phyloP scores from a whole-genome alignment of 1,139 yeast genomes.

The Geotrichum candidum region DNA sequence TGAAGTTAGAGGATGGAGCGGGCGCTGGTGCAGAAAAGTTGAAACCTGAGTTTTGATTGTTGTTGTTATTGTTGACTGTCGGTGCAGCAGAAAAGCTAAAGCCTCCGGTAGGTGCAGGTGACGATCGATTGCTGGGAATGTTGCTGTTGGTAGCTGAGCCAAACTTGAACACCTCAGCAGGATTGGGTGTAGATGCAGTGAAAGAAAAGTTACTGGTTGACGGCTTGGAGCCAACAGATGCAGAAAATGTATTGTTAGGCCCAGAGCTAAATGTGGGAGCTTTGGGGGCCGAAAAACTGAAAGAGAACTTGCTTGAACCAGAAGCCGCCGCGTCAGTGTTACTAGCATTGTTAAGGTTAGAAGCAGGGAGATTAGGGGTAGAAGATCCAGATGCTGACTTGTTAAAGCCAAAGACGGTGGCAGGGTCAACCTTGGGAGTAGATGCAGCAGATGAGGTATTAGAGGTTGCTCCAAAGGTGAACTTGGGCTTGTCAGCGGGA shows the following conservation, averaged over 20 bases:
- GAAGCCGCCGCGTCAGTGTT: background rate
- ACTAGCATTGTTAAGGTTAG: background rate
- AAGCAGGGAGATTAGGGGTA: background rate
- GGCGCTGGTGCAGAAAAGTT: slow-evolving; percentile 4
- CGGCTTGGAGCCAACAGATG: background rate
- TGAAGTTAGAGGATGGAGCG: slow-evolving; percentile 3
- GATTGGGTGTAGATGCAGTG: background rate
- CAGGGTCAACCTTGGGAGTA: slow-evolving; percentile 6
- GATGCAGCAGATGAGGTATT: background rate
- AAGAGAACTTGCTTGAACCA: background rate
- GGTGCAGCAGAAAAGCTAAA: background rate
- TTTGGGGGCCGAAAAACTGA: slow-evolving; percentile 6
- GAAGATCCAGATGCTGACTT: background rate
- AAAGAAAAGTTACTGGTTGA: background rate
- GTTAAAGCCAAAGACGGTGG: slow-evolving; percentile 11
- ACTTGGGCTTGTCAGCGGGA: background rate
- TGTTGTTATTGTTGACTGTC: background rate
- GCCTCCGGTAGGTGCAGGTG: background rate
- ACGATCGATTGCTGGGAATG: background rate
- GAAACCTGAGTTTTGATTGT: slow-evolving; percentile 3
- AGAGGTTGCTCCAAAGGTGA: background rate
- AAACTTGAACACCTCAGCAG: slow-evolving; percentile 8
- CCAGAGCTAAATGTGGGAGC: background rate
- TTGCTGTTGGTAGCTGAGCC: background rate
- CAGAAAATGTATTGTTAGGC: background rate